phyloP scores from a whole-genome alignment of 2,329 filamentous ascomycete genomes.

The Rhinocladiella similis region DNA sequence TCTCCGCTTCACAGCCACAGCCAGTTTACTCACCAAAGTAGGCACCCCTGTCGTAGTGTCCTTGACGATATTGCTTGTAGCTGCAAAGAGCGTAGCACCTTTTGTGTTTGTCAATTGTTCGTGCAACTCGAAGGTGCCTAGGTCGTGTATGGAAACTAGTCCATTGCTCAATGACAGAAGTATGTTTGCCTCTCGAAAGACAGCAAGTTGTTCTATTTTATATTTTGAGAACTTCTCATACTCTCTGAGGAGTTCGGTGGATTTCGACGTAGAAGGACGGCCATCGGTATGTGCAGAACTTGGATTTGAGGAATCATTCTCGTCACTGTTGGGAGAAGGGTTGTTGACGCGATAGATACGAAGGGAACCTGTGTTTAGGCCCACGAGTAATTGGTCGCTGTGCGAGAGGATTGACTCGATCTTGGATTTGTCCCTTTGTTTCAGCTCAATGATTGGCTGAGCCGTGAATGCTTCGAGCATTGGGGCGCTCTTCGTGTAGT shows the following conservation, averaged over 20 bases:
- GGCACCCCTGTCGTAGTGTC: constrained; percentile 84
- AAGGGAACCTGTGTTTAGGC: constrained; percentile 83
- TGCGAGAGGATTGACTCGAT: constrained; percentile 95
- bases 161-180: constrained; percentile 89
- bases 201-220: constrained; percentile 87
- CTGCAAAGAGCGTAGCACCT: constrained; percentile 85
- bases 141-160: constrained; percentile 84
- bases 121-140: constrained; percentile 78
- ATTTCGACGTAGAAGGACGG: constrained; percentile 34
- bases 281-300: constrained; percentile 21
- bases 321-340: constrained; percentile 33
- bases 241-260: constrained; percentile 84
- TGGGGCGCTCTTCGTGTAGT: constrained; percentile 4
- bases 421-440: constrained; percentile 90
- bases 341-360: constrained; percentile 92
- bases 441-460: constrained; percentile 94
- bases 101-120: constrained; percentile 80
- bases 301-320: constrained; percentile 34
- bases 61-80: constrained; percentile 93
- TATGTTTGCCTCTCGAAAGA: constrained; percentile 91
- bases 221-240: constrained; percentile 91
- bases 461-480: constrained; percentile 99
- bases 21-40: constrained; percentile 86
- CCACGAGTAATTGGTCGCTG: constrained; percentile 88
- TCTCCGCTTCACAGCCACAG: constrained; percentile 88